phyloP scores from a whole-genome alignment of 2,329 filamentous ascomycete species.

The Capronia epimyces region DNA sequence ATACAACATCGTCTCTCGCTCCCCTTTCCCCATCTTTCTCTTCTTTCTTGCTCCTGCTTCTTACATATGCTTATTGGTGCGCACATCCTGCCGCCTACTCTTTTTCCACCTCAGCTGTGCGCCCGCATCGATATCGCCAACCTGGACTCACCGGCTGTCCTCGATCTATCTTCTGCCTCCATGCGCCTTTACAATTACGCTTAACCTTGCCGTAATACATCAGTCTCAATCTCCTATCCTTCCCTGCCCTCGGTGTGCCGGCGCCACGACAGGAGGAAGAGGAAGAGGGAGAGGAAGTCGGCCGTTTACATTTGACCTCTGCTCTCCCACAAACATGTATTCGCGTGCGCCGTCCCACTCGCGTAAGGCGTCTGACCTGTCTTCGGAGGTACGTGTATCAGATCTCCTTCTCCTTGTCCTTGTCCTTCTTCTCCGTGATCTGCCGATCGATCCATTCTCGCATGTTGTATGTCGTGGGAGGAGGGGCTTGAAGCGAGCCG shows the following conservation, averaged over 20 bases:
- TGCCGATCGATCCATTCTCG: neutral
- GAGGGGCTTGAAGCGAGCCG: neutral
- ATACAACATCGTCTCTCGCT: too few relatives aligned
- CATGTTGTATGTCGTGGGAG: too few relatives aligned
- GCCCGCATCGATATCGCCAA: conserved; percentile 6
- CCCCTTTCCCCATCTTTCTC: too few relatives aligned
- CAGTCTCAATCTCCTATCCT: too few relatives aligned
- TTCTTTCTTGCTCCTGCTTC: neutral
- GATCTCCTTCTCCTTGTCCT: neutral
- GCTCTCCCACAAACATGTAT: conserved; percentile 6
- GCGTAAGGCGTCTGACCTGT: conserved; percentile 14
- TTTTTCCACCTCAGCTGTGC: neutral
- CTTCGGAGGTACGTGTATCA: conserved; percentile 17
- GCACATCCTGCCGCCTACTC: neutral
- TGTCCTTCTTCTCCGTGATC: neutral
- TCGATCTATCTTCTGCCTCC: neutral
- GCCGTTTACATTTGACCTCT: neutral
- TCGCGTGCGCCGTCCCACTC: conserved; percentile 13
- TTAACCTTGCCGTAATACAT: neutral
- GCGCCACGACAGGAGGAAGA: too few relatives aligned
- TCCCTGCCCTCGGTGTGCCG: too few relatives aligned
- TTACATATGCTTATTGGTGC: neutral
- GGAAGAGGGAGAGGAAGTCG: neutral
- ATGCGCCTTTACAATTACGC: neutral
- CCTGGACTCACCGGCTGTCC: conserved; percentile 7